phyloP scores from a whole-genome alignment of 2,329 filamentous ascomycete species.

The Fusarium coicis region DNA sequence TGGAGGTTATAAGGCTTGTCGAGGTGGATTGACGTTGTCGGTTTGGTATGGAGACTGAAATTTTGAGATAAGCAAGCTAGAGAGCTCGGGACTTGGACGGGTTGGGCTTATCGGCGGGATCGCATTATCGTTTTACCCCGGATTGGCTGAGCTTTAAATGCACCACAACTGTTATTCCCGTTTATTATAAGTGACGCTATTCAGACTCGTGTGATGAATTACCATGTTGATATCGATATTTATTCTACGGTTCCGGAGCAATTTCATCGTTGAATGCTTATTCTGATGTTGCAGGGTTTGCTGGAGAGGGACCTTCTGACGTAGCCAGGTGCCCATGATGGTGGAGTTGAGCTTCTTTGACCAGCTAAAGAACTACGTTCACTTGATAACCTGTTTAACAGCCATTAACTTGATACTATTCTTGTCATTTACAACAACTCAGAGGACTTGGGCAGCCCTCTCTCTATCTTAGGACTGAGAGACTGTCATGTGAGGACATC shows the following conservation, averaged over 20 bases:
- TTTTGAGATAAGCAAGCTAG: conserved; percentile 43
- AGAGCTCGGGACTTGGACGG: conserved; percentile 19
- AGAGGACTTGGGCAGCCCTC: not conserved
- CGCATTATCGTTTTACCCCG: conserved; percentile 48
- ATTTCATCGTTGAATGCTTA: not conserved
- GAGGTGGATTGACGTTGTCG: conserved; percentile 28
- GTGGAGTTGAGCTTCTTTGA: conserved; percentile 10
- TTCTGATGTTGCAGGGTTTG: not conserved
- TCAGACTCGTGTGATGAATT: not conserved
- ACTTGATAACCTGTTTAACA: not conserved
- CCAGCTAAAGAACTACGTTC: not conserved
- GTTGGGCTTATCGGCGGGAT: conserved; percentile 45
- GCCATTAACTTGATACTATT: conserved; percentile 5
- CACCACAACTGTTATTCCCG: not conserved
- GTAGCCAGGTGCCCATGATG: conserved; percentile 10
- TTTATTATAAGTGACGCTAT: not conserved
- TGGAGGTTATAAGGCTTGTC: conserved; percentile 14
- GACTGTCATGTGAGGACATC: conserved; percentile 3
- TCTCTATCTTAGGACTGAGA: not conserved
- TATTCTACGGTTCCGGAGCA: not conserved
- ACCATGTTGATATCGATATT: not conserved
- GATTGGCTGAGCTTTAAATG: conserved; percentile 11
- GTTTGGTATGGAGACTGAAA: conserved; percentile 40
- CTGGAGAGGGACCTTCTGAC: not conserved
- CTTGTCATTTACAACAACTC: not conserved